Percentiles rank a stretch among this genome's conserved stretches.
phyloP scores from a whole-genome alignment of 768 basidiomycete species.

The Suillus subalutaceus region DNA sequence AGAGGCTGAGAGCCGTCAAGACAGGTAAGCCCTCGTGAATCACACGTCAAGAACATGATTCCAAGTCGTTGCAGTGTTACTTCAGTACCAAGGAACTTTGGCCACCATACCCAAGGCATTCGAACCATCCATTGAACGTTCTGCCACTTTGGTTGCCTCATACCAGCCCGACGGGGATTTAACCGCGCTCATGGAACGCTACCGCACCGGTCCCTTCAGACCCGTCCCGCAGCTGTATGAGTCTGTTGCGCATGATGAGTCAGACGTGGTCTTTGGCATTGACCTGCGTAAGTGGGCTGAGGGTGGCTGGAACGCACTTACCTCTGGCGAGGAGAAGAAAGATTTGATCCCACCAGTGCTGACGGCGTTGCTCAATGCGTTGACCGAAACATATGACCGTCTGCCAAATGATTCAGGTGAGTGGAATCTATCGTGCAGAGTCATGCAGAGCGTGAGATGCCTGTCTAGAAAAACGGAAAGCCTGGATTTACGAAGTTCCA shows the following conservation, averaged over 20 bases:
- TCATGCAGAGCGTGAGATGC: slow-evolving; percentile 6
- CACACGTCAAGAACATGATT: slow-evolving; percentile 7
- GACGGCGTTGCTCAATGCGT: slow-evolving; percentile 60
- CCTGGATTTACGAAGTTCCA: slow-evolving; percentile 96
- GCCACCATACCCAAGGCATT: slow-evolving; percentile 70
- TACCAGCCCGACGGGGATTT: slow-evolving; percentile 90
- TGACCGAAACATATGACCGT: slow-evolving; percentile 64
- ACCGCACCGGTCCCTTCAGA: slow-evolving; percentile 91
- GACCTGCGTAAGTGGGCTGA: slow-evolving; percentile 92
- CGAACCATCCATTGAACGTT: slow-evolving; percentile 66
- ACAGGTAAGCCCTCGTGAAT: slow-evolving; percentile 51
- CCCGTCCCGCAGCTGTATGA: slow-evolving; percentile 87
- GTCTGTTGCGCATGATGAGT: slow-evolving; percentile 78
- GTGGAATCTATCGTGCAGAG: slow-evolving; percentile 21
- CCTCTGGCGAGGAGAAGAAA: slow-evolving; percentile 59
- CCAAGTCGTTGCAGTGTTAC: slow-evolving; percentile 53
- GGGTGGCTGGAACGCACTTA: slow-evolving; percentile 66
- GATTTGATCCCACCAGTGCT: slow-evolving; percentile 76
- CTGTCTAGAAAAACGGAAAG: slow-evolving; percentile 73
- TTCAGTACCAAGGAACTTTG: slow-evolving; percentile 86
- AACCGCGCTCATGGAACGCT: slow-evolving; percentile 85
- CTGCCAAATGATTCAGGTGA: slow-evolving; percentile 66
- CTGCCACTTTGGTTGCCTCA: slow-evolving; percentile 74
- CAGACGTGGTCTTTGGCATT: slow-evolving; percentile 88
- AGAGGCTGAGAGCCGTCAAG: slow-evolving; percentile 82